Evolutionary conservation across 306 rosid species (phyloP), one percentile per base, ranked within the genome.

Genomic region (Fragaria iinumae): DNA sequence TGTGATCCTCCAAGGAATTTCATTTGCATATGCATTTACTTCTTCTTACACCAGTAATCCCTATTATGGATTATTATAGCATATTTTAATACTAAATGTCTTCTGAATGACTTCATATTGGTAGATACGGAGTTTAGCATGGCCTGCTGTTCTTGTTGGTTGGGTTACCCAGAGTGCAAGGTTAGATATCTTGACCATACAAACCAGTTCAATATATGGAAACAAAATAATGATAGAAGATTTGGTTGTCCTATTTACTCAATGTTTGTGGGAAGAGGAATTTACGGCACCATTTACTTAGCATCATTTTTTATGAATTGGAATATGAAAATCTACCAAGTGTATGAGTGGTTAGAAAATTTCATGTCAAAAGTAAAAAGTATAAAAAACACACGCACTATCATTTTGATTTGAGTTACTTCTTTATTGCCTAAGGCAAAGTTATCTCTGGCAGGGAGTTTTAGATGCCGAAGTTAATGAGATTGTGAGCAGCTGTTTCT

Each of bases 81-180:
- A 41, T 29, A 21, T 52, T 56, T 49, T 38, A 65, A 67, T 11
- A 59, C 23, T 16, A 56, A 6, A 48, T 76, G 44, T 76, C 63
- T 67, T 72, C 69, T 76, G 59, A 48, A 76, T 57, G 71, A 69
- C 52, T 72, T 75, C 20, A 50, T 29, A 73, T 65, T 80, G 85
- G 69, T 82, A 89, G 93, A 85, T 91, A 84, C 87, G 96, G 69
- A 90, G 93, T 74, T 89, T 91, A 83, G 93, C 96, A 60, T 91
- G 96, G 96, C 93, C 96, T 21, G 93, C 88, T 63, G 68, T 89
- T 83, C 96, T 91, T 81, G 73, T 84, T 75, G 96, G 93, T 74
- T 83, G 80, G 83, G 87, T 91, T 84, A 83, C 93, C 76, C 96
- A 91, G 48, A 89, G 96, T 87, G 96, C 96, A 81, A 91, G 96